Conservation (phyloP, 805 yeast genomes). For the Komagataella phaffii region DNA sequence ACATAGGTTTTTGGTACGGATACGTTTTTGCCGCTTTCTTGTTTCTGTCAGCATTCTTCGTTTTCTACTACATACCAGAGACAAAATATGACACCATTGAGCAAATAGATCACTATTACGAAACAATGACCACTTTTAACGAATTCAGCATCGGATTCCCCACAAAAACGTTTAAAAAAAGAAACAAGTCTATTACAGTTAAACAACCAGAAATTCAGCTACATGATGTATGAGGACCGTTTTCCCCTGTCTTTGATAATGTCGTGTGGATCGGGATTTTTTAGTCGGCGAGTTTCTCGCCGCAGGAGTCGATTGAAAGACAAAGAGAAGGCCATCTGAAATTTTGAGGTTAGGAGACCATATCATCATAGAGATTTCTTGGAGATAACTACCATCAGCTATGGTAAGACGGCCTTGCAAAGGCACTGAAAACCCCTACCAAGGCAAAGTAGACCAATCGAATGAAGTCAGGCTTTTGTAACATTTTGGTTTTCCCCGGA, state of each 20-base stretch:
- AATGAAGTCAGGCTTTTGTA: too few relatives aligned
- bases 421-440: too few relatives aligned
- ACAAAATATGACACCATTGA: conserved; percentile 12
- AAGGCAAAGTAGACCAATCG: too few relatives aligned
- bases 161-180: background rate
- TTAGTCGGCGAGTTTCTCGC: background rate
- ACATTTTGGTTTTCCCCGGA: background rate
- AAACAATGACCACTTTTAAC: background rate
- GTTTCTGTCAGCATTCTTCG: conserved; percentile 11
- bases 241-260: background rate
- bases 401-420: too few relatives aligned
- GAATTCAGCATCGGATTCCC: background rate
- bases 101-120: conserved; percentile 9
- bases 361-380: background rate
- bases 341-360: background rate
- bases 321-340: background rate
- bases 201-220: background rate
- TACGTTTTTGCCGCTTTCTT: conserved; percentile 29
- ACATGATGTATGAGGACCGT: background rate
- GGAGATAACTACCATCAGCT: too few relatives aligned
- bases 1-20: conserved; percentile 56
- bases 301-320: background rate
- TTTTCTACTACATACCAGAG: conserved; percentile 18
- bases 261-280: background rate
- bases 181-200: background rate